Evolutionary conservation across 768 basidiomycete genomes (phyloP).

Genomic region (Tricholoma sp.): DNA sequence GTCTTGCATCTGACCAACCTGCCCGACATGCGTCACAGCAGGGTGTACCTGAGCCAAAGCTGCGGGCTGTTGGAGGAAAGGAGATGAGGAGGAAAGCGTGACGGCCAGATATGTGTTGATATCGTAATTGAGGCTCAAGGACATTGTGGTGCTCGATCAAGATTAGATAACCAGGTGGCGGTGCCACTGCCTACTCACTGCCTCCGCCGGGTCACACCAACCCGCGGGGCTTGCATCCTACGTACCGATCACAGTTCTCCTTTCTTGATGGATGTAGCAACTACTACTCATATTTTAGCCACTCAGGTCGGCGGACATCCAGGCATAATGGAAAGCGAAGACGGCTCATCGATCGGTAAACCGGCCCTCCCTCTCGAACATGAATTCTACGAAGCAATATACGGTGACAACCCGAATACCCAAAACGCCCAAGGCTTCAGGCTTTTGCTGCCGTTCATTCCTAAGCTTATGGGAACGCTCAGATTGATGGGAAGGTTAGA

Average conservation of each 20-base stretch:
- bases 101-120: conserved; percentile 24
- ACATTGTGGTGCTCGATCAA: conserved; percentile 4
- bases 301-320: conserved; percentile 76
- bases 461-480: conserved; percentile 77
- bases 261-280: not conserved
- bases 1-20: conserved; percentile 26
- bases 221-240: not conserved
- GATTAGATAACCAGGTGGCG: not conserved
- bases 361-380: conserved; percentile 60
- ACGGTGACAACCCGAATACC: conserved; percentile 31
- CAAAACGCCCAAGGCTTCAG: conserved; percentile 26
- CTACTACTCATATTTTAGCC: conserved; percentile 1
- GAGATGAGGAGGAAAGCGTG: conserved; percentile 18
- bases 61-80: conserved; percentile 17
- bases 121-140: conserved; percentile 17
- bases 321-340: conserved; percentile 64
- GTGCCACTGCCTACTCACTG: too few relatives aligned
- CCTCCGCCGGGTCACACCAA: too few relatives aligned
- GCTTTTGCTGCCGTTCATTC: conserved; percentile 46
- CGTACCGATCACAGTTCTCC: not conserved
- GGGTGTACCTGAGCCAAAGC: conserved; percentile 21
- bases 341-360: conserved; percentile 80
- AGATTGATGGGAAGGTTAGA: conserved; percentile 61
- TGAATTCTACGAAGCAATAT: conserved; percentile 62
- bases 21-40: conserved; percentile 24